phyloP scores from a whole-genome alignment of 805 yeast species.

The Lachancea dasiensis region DNA sequence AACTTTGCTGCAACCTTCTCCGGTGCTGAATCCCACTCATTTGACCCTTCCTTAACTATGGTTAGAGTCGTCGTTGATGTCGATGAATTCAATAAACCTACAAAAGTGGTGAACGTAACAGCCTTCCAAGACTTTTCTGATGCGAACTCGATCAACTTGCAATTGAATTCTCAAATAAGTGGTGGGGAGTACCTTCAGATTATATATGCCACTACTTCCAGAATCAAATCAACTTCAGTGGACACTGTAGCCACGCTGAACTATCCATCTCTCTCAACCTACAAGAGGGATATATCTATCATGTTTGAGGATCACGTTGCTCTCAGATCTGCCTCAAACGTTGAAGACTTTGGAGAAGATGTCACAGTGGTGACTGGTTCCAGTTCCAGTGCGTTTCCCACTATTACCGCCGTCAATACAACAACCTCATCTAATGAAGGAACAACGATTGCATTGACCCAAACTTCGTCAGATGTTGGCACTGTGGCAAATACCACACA shows the following conservation, averaged over 20 bases:
- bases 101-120: slow-evolving; percentile 19
- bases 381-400: slow-evolving; percentile 1
- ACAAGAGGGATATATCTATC: slow-evolving; percentile 14
- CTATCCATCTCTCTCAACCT: slow-evolving; percentile 10
- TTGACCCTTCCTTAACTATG: slow-evolving; percentile 16
- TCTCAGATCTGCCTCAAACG: slow-evolving; percentile 9
- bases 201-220: slow-evolving; percentile 18
- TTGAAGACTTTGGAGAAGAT: slow-evolving; percentile 6
- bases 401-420: neutral
- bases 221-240: slow-evolving; percentile 11
- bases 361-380: slow-evolving; percentile 6
- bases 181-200: slow-evolving; percentile 29
- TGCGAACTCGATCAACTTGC: slow-evolving; percentile 15
- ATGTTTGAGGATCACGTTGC: slow-evolving; percentile 11
- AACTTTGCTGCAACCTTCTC: slow-evolving; percentile 18
- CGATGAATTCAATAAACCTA: slow-evolving; percentile 25
- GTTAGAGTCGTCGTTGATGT: slow-evolving; percentile 22
- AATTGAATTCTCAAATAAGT: slow-evolving; percentile 20
- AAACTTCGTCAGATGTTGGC: neutral
- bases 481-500: neutral
- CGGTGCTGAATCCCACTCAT: slow-evolving; percentile 14
- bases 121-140: slow-evolving; percentile 25
- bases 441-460: neutral
- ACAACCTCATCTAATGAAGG: neutral
- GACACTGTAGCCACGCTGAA: slow-evolving; percentile 15